Evolutionary conservation across 805 yeast species (phyloP).

Genomic region (Yarrowia yakushimensis): DNA sequence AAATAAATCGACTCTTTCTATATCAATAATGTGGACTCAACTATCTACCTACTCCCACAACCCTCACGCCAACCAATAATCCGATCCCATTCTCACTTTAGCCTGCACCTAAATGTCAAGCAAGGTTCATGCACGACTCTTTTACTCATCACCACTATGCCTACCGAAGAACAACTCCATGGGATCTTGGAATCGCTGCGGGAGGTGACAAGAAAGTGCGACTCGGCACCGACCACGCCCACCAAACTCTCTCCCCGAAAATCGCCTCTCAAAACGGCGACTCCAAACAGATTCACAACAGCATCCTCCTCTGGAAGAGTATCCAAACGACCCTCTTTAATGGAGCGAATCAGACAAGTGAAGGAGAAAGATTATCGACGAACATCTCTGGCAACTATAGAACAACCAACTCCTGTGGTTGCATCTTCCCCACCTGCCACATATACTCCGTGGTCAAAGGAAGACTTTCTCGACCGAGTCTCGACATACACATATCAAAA

Average conservation of each 20-base stretch:
- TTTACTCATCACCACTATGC: background rate
- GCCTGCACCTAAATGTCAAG: background rate
- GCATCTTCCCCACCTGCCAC: background rate
- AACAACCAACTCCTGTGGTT: background rate
- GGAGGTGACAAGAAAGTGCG: background rate
- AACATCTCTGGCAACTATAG: background rate
- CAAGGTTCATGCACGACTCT: background rate
- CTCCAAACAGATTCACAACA: background rate
- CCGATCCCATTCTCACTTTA: no score
- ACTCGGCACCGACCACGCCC: background rate
- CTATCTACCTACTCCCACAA: background rate
- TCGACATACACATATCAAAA: slow-evolving; percentile 1
- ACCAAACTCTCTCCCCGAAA: background rate
- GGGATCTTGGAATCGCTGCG: slow-evolving; percentile 10
- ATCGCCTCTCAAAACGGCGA: background rate
- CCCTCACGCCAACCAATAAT: background rate
- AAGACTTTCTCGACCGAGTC: background rate
- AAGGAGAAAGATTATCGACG: slow-evolving; percentile 4
- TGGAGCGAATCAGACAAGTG: slow-evolving; percentile 6
- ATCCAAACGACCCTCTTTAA: background rate
- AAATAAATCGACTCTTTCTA: no score
- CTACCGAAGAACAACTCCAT: slow-evolving; percentile 14
- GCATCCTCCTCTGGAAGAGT: background rate
- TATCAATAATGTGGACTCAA: no score
- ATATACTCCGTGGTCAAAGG: slow-evolving; percentile 10